Conservation (phyloP, 768 basidiomycete genomes). For the Leccinum pellstonianum region DNA sequence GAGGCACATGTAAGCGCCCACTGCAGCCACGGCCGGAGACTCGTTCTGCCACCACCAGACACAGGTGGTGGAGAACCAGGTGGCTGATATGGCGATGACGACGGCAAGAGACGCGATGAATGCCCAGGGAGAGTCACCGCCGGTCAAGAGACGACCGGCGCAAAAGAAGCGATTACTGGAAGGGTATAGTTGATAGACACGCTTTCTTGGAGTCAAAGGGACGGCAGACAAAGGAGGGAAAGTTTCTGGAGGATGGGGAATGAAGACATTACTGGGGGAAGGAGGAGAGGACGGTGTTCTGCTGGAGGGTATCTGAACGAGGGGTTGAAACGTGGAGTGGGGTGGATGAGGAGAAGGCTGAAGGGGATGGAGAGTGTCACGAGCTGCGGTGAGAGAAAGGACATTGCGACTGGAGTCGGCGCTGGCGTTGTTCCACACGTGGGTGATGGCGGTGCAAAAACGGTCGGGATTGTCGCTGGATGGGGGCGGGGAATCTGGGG, state of each 20-base stretch:
- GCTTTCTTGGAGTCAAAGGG: slow-evolving; percentile 37
- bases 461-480: background rate
- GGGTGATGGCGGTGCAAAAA: slow-evolving; percentile 50
- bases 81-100: slow-evolving; percentile 63
- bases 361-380: background rate
- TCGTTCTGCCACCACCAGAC: slow-evolving; percentile 52
- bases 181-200: slow-evolving; percentile 63
- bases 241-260: slow-evolving; percentile 30
- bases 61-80: slow-evolving; percentile 81
- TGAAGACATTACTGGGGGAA: slow-evolving; percentile 30
- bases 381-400: slow-evolving; percentile 4
- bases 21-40: slow-evolving; percentile 65
- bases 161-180: slow-evolving; percentile 79
- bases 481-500: background rate
- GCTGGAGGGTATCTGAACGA: slow-evolving; percentile 27
- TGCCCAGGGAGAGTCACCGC: slow-evolving; percentile 84
- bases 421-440: slow-evolving; percentile 51
- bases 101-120: slow-evolving; percentile 66
- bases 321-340: slow-evolving; percentile 22
- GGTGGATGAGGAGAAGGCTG: slow-evolving; percentile 8
- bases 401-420: slow-evolving; percentile 47
- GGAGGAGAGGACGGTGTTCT: slow-evolving; percentile 24
- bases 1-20: slow-evolving; percentile 62
- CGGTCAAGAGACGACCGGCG: slow-evolving; percentile 70
- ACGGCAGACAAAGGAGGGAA: slow-evolving; percentile 35